Conservation (phyloP, 2,329 filamentous ascomycete species). For the Trichoderma sp. region DNA sequence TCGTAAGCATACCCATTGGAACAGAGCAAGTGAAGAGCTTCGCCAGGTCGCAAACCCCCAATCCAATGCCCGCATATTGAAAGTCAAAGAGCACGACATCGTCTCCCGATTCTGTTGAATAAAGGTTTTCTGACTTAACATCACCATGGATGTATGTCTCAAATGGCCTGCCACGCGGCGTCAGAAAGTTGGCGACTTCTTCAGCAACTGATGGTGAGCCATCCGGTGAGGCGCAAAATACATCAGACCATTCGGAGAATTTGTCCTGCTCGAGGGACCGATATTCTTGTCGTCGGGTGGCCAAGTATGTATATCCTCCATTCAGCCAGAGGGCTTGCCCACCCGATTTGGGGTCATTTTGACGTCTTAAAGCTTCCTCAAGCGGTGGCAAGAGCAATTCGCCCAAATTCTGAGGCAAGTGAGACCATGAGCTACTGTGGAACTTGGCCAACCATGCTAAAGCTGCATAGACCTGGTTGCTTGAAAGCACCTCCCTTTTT, state of each 20-base stretch:
- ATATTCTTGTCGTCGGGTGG: slow-evolving; percentile 59
- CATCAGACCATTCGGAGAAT: slow-evolving; percentile 52
- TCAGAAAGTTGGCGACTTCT: slow-evolving; percentile 49
- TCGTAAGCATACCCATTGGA: slow-evolving; percentile 50
- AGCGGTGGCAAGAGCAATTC: slow-evolving; percentile 52
- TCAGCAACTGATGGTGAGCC: slow-evolving; percentile 45
- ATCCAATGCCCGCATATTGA: slow-evolving; percentile 62
- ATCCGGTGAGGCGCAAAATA: slow-evolving; percentile 41
- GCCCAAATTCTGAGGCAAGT: slow-evolving; percentile 30
- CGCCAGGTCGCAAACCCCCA: slow-evolving; percentile 64
- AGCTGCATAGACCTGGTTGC: slow-evolving; percentile 49
- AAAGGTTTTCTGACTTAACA: slow-evolving; percentile 67
- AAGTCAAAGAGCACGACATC: slow-evolving; percentile 65
- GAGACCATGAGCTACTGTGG: slow-evolving; percentile 52
- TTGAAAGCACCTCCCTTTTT: slow-evolving; percentile 46
- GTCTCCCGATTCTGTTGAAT: slow-evolving; percentile 48
- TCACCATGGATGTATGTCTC: slow-evolving; percentile 65
- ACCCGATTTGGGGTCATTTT: slow-evolving; percentile 16
- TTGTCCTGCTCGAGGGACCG: slow-evolving; percentile 42
- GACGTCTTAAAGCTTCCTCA: slow-evolving; percentile 43
- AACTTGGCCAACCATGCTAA: slow-evolving; percentile 63
- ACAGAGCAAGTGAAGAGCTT: slow-evolving; percentile 67
- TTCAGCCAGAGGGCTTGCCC: slow-evolving; percentile 54
- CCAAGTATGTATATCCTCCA: slow-evolving; percentile 66
- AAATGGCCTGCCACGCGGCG: slow-evolving; percentile 41